Percentiles rank a stretch among this genome's conserved stretches.
Conservation (phyloP, 2,329 filamentous ascomycete genomes). For the Westerdykella sp. region DNA sequence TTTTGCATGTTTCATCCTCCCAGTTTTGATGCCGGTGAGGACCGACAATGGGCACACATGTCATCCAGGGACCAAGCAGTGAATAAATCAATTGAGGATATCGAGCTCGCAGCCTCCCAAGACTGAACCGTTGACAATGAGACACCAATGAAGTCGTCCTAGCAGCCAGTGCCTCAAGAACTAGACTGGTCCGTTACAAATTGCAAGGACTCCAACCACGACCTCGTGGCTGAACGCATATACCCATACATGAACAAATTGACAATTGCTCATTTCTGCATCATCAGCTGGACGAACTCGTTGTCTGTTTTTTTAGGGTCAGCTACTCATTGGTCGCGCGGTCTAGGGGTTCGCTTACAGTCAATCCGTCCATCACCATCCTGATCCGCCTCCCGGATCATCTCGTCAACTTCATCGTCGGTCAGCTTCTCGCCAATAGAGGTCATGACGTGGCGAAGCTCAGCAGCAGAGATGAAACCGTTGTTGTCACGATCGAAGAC, state of each 20-base stretch:
- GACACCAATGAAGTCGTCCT: conserved; percentile 17
- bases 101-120: conserved; percentile 23
- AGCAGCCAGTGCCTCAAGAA: conserved; percentile 17
- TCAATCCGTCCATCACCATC: conserved; percentile 60
- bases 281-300: conserved; percentile 53
- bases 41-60: too few relatives aligned
- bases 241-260: conserved; percentile 20
- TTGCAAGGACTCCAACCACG: conserved; percentile 24
- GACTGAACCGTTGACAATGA: conserved; percentile 12
- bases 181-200: conserved; percentile 23
- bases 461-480: conserved; percentile 58
- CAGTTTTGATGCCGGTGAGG: too few relatives aligned
- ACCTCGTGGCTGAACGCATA: conserved; percentile 23
- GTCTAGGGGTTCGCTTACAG: conserved; percentile 40
- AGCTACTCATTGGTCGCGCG: background rate
- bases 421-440: conserved; percentile 60
- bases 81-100: conserved; percentile 21
- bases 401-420: conserved; percentile 58
- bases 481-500: conserved; percentile 62
- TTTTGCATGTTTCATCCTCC: too few relatives aligned
- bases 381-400: conserved; percentile 60
- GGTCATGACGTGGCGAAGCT: conserved; percentile 58
- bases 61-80: background rate
- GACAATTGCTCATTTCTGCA: conserved; percentile 44
- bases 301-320: conserved; percentile 39